Evolutionary conservation across 1,284 basidiomycete species (phyloP), one percentile per base, ranked within the genome.

Genomic region (Apiotrichum domesticum): DNA sequence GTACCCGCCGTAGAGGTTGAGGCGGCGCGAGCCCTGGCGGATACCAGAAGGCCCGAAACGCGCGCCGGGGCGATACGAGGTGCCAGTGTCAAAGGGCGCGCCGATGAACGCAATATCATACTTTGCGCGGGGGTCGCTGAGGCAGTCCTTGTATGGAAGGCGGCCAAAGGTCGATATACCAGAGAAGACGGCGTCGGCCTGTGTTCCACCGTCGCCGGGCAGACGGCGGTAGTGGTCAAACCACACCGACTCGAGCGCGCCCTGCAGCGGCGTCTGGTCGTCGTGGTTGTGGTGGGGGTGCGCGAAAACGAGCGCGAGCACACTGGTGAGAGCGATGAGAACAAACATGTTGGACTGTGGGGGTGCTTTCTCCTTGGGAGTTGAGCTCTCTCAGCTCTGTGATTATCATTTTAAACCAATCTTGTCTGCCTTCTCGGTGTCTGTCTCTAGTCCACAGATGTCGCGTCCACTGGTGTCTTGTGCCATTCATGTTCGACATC

Each of bases 41-140:
- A 90, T 90, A 6, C 85, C 88, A 66, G 82, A 83, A 2, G 88
- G 88, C 9, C 88, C 88, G 77, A 90, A 90, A 3, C 88, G 82
- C 33, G 88, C 88, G 57, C 86, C 69, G 9, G 72, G 73, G 44
- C 71, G 54, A 53, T 63, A 73, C 21, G 68, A 69, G 13, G 72
- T 68, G 8, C 68, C 68, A 29, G 67, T 64, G 66, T 90, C 88
- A 67, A 90, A 89, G 0, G 88, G 88, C 78, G 89, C 84, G 6
- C 88, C 89, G 7, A 90, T 74, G 44, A 91, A 72, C 1, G 87
- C 66, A 7, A 67, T 56, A 45, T 67, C 66, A 45, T 63, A 62
- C 51, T 82, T 70, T 55, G 72, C 79, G 21, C 56, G 59, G 0
- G 62, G 59, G 39, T 68, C 58, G 44, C 69, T 63, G 9, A 76